A percentile compares a stretch with the other conserved stretches of the same genome.
These are phyloP conservation scores for Fomitopsis palustris DNA, from an alignment of 1,284 basidiomycete species.

Conservation along the genomic window DNA sequence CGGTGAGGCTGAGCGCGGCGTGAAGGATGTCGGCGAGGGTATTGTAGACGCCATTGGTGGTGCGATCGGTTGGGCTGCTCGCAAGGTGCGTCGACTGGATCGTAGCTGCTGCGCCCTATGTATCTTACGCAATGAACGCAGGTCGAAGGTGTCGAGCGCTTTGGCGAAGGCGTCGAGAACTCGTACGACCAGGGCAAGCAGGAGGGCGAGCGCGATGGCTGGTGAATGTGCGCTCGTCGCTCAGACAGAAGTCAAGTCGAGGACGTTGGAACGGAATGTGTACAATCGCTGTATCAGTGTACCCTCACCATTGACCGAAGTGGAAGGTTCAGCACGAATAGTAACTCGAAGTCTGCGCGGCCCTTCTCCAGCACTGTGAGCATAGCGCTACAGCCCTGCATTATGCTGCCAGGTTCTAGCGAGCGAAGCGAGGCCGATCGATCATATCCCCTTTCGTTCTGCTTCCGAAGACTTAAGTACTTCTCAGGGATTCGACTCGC, in stretches of 20 bases:
- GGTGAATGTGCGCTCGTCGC: background rate
- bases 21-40: background rate
- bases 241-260: background rate
- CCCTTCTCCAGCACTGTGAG: too few relatives aligned
- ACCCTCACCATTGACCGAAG: background rate
- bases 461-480: too few relatives aligned
- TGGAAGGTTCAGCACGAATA: background rate
- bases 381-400: too few relatives aligned
- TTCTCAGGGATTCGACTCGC: too few relatives aligned
- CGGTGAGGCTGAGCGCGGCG: background rate
- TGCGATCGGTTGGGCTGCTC: background rate
- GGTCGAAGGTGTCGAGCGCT: background rate
- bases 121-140: background rate
- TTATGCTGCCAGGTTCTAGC: too few relatives aligned
- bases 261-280: background rate
- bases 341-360: too few relatives aligned
- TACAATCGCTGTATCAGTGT: background rate
- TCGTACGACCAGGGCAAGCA: conserved; percentile 1
- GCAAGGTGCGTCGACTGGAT: background rate
- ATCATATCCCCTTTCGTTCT: too few relatives aligned
- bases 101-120: background rate
- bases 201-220: background rate
- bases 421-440: too few relatives aligned
- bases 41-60: background rate
- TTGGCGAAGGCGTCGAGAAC: background rate